Conservation (phyloP, 2,329 filamentous ascomycete species). For the Trichocomaceae sp. region DNA sequence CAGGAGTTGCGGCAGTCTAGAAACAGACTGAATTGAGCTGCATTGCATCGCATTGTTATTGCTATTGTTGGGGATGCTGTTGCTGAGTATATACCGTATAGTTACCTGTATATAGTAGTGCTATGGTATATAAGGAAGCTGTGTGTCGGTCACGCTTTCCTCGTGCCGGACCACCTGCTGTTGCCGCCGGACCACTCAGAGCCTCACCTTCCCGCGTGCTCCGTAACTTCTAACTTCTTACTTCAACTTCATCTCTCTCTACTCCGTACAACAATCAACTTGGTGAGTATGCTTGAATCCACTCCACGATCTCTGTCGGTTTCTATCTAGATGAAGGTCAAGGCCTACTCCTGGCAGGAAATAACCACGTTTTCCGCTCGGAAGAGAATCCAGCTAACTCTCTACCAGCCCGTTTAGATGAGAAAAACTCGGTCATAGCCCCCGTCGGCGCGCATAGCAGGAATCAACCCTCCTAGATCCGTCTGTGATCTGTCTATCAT, state of each 20-base stretch:
- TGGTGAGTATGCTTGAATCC: too few relatives aligned
- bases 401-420: not conserved
- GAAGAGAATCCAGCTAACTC: not conserved
- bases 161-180: too few relatives aligned
- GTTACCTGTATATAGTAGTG: too few relatives aligned
- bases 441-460: not conserved
- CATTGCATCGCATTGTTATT: not conserved
- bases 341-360: not conserved
- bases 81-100: too few relatives aligned
- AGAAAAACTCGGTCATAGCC: not conserved
- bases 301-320: too few relatives aligned
- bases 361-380: not conserved
- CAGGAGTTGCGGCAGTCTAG: not conserved
- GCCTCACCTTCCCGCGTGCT: too few relatives aligned
- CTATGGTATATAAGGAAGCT: too few relatives aligned
- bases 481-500: slow-evolving; percentile 2
- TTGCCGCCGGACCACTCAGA: too few relatives aligned
- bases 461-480: not conserved
- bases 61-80: not conserved
- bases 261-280: too few relatives aligned
- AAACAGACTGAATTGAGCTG: not conserved
- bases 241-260: too few relatives aligned
- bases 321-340: not conserved
- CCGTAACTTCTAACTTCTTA: too few relatives aligned
- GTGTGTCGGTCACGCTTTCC: too few relatives aligned